Percentiles rank a stretch among this genome's conserved stretches.
phyloP scores from a whole-genome alignment of 2,329 filamentous ascomycete species.

The Aspergillus nomiae region DNA sequence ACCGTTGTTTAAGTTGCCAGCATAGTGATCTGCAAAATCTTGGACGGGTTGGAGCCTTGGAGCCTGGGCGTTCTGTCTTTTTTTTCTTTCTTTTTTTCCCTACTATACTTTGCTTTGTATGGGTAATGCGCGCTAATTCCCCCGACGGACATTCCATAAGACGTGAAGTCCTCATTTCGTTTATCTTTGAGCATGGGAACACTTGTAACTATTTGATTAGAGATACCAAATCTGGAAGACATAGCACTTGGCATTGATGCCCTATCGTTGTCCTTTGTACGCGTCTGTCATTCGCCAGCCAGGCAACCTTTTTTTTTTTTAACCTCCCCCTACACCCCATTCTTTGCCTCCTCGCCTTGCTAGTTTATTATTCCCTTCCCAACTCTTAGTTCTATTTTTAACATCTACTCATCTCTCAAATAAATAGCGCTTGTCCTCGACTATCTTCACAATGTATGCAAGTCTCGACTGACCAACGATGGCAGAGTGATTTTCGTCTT shows the following conservation, averaged over 20 bases:
- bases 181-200: conserved; percentile 6
- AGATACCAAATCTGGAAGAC: conserved; percentile 21
- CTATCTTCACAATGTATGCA: neutral
- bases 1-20: conserved; percentile 63
- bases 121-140: conserved; percentile 1
- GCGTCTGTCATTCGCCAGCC: conserved; percentile 16
- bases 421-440: neutral
- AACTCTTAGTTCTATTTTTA: neutral
- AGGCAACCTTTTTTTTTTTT: conserved; percentile 16
- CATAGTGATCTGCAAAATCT: conserved; percentile 11
- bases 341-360: neutral
- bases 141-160: neutral
- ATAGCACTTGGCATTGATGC: conserved; percentile 8
- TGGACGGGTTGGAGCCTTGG: conserved; percentile 15
- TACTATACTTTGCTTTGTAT: neutral
- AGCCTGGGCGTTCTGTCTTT: conserved; percentile 14
- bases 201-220: conserved; percentile 13
- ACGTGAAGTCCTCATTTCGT: neutral
- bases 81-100: neutral
- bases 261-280: conserved; percentile 3
- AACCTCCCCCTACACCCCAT: conserved; percentile 15
- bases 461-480: neutral
- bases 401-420: neutral
- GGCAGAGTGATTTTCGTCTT: conserved; percentile 1
- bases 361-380: neutral